Evolutionary conservation across 768 basidiomycete genomes (phyloP).

Genomic region (Rhizopogon salebrosus): DNA sequence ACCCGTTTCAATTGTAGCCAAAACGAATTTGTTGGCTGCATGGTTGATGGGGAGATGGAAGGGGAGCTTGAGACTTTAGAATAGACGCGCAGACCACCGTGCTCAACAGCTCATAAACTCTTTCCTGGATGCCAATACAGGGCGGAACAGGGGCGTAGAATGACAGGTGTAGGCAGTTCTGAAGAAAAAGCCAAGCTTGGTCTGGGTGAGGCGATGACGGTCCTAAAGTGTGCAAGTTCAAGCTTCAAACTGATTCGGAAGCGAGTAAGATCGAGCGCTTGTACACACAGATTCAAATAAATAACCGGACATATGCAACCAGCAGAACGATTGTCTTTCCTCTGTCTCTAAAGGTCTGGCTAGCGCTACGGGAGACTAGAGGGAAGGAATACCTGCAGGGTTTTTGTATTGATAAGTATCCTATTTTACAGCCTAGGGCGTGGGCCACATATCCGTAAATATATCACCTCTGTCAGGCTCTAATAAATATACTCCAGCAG

Average conservation of each 20-base stretch:
- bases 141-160: neutral
- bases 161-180: neutral
- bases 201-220: neutral
- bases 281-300: neutral
- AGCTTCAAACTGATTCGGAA: neutral
- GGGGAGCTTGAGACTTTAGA: neutral
- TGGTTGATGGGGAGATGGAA: slow-evolving; percentile 8
- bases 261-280: neutral
- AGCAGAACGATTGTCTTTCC: no score
- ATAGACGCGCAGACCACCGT: neutral
- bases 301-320: neutral
- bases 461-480: no score
- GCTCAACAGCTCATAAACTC: neutral
- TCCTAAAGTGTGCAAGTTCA: neutral
- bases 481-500: no score
- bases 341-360: no score
- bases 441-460: no score
- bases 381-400: no score
- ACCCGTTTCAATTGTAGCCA: slow-evolving; percentile 37
- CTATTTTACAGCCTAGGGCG: no score
- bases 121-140: neutral
- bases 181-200: neutral
- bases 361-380: no score
- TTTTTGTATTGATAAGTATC: no score
- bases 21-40: slow-evolving; percentile 21